Evolutionary conservation across 305 asterid genomes (phyloP).

Genomic region (Solanum chacoense): DNA sequence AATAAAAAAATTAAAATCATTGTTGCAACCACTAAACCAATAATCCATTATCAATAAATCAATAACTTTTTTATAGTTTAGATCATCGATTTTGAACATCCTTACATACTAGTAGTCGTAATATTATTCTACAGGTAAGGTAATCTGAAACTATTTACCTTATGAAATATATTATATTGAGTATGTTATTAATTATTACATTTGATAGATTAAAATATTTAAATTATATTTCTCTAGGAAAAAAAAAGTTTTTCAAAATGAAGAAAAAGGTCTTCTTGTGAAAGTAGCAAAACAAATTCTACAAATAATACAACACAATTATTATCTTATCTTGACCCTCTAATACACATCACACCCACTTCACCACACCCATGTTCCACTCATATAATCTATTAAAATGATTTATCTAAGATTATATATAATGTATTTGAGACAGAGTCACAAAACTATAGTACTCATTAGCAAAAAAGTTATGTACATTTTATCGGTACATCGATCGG

Average conservation of each 20-base stretch:
- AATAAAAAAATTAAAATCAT: too few species aligned
- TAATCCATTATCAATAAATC: too few species aligned
- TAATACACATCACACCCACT: not conserved
- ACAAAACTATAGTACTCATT: not conserved
- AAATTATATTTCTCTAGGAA: not conserved
- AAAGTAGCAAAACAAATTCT: not conserved
- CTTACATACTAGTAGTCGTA: not conserved
- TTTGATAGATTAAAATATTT: not conserved
- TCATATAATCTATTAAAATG: not conserved
- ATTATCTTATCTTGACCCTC: not conserved
- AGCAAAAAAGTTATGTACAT: too few species aligned
- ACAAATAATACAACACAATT: not conserved
- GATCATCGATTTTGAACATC: not conserved
- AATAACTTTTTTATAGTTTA: too few species aligned
- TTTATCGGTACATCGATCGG: too few species aligned
- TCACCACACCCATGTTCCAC: not conserved
- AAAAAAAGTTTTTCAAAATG: not conserved
- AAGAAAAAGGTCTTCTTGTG: not conserved
- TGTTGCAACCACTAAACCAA: not conserved
- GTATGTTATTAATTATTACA: not conserved
- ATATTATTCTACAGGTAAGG: not conserved
- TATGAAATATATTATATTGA: not conserved
- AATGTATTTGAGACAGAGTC: not conserved
- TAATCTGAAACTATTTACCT: not conserved
- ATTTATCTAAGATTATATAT: not conserved